Base-by-base conservation (phyloP, 192 early-diverging fungal species). In the Paraglomus brasilianum region DNA sequence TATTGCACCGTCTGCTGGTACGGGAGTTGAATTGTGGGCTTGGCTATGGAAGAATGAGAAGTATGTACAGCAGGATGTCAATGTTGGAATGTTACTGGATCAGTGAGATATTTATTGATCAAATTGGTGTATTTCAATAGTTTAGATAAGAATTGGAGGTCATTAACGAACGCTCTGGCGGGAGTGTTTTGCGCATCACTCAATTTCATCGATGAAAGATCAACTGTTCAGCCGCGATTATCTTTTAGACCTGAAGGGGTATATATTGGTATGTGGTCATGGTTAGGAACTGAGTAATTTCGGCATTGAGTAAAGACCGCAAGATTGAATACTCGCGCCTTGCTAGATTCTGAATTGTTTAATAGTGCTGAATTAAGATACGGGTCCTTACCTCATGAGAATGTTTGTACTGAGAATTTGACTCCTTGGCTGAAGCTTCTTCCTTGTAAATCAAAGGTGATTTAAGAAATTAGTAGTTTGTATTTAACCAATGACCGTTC, bases 401-500 rank as follows among this genome's bases (percentile, higher is more conserved):
- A 88, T 71, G 93, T 95, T 8, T 99, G 97, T 69, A 99, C 97
- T 5, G 97, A 98, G 74, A 99, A 99, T 75, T 81, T 99, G 76
- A 97, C 97, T 8, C 95, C 95, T 8, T 99, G 95, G 95, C 86
- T 90, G 70, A 99, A 98, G 74, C 81, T 96, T 64, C 73, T 99
- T 43, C 97, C 97, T 4, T 99, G 97, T 73, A 90, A 95, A 80
- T 79, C 91, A 13, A 92, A 90, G 75, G 87, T 85, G 69, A 39
- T 38, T 56, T 4, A 42, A 5, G 42, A 55, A 6, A 7, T 55
- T 11, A n/a, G n/a, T n/a, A n/a, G n/a, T n/a, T n/a, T n/a, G n/a
- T n/a, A n/a, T n/a, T n/a, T n/a, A n/a, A n/a, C 22, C 36, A 22
- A 45, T 45, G 5, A 53, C 14, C 9, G 13, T 22, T 53, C 30